These are phyloP conservation scores for Flagelloscypha sp. DNA, from an alignment of 768 basidiomycete species.

Conservation along the genomic window DNA sequence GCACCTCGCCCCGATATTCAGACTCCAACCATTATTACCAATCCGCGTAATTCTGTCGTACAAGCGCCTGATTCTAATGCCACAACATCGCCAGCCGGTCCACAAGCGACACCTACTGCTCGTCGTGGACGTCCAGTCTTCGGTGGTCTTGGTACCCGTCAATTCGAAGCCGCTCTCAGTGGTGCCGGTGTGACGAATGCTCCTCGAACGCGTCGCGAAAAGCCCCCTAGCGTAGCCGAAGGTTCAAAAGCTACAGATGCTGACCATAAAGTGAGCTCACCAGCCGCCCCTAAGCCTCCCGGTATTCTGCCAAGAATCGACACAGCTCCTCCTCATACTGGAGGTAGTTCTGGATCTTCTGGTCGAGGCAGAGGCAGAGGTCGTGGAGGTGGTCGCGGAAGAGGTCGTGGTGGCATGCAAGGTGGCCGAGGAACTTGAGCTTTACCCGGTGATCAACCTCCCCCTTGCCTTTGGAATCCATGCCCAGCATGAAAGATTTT, in stretches of 20 bases:
- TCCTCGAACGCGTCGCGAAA: slow-evolving; percentile 5
- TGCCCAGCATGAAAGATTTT: too few species aligned
- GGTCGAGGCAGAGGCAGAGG: background rate
- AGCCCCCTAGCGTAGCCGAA: slow-evolving; percentile 9
- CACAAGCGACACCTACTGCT: slow-evolving; percentile 16
- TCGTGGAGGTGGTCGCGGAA: slow-evolving; percentile 1
- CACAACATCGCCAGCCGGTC: slow-evolving; percentile 7
- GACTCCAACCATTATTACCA: too few species aligned
- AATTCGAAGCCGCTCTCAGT: slow-evolving; percentile 56
- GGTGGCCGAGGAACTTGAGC: slow-evolving; percentile 7
- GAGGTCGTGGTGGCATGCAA: slow-evolving; percentile 4
- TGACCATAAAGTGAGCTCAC: slow-evolving; percentile 16
- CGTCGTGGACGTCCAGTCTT: slow-evolving; percentile 51
- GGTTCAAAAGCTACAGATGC: slow-evolving; percentile 25
- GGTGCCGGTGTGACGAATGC: slow-evolving; percentile 2
- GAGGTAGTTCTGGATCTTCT: background rate
- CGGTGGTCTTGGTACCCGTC: slow-evolving; percentile 54
- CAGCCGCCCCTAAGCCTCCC: slow-evolving; percentile 3
- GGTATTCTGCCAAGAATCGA: background rate
- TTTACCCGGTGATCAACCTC: too few species aligned
- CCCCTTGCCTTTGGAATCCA: too few species aligned
- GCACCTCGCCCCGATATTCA: too few species aligned
- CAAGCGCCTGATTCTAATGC: slow-evolving; percentile 1
- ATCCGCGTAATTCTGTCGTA: too few species aligned
- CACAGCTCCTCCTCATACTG: background rate